Conservation (phyloP, 2,329 filamentous ascomycete species). For the Botryotinia narcissicola region DNA sequence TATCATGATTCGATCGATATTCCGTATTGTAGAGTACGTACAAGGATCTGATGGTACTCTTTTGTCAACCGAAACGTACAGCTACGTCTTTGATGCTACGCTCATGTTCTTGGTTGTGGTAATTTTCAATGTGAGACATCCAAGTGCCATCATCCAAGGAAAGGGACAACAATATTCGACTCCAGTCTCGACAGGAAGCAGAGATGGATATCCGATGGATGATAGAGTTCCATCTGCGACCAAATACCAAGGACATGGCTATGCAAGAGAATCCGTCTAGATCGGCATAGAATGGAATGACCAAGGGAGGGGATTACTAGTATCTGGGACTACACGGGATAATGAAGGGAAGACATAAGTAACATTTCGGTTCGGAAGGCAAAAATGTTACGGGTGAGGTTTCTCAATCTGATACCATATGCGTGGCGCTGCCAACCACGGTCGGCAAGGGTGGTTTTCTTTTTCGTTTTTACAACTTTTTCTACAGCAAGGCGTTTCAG, state of each 20-base stretch:
- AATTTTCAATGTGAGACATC: conserved; percentile 41
- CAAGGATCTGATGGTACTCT: conserved; percentile 46
- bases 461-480: background rate
- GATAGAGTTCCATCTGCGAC: background rate
- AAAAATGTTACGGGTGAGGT: background rate
- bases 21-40: conserved; percentile 49
- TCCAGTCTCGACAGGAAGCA: background rate
- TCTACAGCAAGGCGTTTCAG: background rate
- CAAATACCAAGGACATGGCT: background rate
- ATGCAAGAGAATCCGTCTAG: background rate
- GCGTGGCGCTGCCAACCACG: background rate
- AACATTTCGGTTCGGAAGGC: background rate
- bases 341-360: background rate
- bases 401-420: background rate
- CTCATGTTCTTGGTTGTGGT: conserved; percentile 44
- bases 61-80: conserved; percentile 44
- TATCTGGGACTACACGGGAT: background rate
- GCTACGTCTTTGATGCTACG: conserved; percentile 48
- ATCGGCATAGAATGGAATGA: too few relatives aligned
- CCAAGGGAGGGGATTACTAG: too few relatives aligned
- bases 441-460: background rate
- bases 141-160: conserved; percentile 24
- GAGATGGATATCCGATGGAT: background rate
- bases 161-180: background rate
- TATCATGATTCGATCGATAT: conserved; percentile 49